A percentile compares a stretch with the other conserved stretches of the same genome.
These are phyloP conservation scores for Athelia sp. DNA, from an alignment of 1,284 basidiomycete species.

Conservation along the genomic window DNA sequence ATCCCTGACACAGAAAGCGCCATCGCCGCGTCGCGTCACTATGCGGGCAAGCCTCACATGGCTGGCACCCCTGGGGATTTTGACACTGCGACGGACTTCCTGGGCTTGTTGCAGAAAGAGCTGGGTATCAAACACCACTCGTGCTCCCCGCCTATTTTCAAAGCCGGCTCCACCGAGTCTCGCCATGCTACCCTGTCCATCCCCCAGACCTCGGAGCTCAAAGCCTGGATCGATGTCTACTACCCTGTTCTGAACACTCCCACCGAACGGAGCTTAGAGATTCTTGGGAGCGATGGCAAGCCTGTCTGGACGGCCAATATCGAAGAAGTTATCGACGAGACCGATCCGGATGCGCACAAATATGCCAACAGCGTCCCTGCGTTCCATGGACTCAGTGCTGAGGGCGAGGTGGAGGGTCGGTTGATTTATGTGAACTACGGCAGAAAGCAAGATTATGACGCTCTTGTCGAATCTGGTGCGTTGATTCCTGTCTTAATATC, in stretches of 20 bases:
- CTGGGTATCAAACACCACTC: constrained; percentile 32
- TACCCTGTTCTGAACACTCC: constrained; percentile 66
- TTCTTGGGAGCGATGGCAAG: constrained; percentile 39
- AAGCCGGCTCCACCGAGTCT: constrained; percentile 45
- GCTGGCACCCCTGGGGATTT: constrained; percentile 48
- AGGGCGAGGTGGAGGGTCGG: constrained; percentile 48
- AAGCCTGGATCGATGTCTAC: constrained; percentile 60
- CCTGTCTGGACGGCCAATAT: constrained; percentile 49
- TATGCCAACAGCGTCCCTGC: constrained; percentile 36
- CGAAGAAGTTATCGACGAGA: constrained; percentile 41
- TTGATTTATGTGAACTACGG: constrained; percentile 69
- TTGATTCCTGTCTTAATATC: neutral
- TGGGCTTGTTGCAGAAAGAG: constrained; percentile 42
- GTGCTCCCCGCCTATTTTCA: constrained; percentile 34
- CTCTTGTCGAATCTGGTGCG: constrained; percentile 21
- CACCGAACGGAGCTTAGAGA: constrained; percentile 41
- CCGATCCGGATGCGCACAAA: constrained; percentile 42
- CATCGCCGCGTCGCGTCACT: constrained; percentile 37
- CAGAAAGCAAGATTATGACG: constrained; percentile 39
- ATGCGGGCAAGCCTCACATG: constrained; percentile 44
- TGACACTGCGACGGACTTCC: constrained; percentile 44
- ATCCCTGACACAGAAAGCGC: constrained; percentile 44
- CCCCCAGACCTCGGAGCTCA: constrained; percentile 29
- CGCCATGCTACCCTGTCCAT: constrained; percentile 42
- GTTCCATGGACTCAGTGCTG: constrained; percentile 49